Evolutionary conservation across 2,329 filamentous ascomycete genomes (phyloP).

Genomic region (Claviceps citrina): DNA sequence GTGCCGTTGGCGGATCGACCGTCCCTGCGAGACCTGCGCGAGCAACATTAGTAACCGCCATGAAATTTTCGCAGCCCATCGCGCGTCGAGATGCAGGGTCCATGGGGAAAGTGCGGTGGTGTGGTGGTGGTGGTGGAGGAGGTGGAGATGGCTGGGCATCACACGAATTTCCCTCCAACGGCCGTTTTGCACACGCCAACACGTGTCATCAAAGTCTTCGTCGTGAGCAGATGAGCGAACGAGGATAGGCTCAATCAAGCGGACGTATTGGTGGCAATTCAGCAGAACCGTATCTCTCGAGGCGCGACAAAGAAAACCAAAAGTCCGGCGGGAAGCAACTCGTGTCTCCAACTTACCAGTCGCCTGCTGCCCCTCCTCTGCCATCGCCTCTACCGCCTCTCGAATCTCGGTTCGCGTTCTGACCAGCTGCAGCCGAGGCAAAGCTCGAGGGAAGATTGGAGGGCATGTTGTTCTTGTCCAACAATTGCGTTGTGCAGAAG

Average conservation of each 20-base stretch:
- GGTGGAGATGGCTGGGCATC: neutral
- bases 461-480: constrained; percentile 36
- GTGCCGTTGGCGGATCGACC: constrained; percentile 46
- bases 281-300: neutral
- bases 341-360: constrained; percentile 50
- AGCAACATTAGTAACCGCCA: neutral
- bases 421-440: constrained; percentile 67
- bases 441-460: constrained; percentile 70
- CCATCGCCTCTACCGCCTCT: constrained; percentile 43
- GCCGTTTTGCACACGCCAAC: neutral
- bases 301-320: neutral
- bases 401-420: constrained; percentile 46
- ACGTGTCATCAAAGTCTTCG: neutral
- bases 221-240: neutral
- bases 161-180: neutral
- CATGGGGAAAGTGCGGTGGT: neutral
- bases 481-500: constrained; percentile 1
- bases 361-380: constrained; percentile 43
- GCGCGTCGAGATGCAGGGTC: neutral
- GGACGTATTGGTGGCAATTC: neutral
- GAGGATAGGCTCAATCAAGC: neutral
- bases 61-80: neutral
- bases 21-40: constrained; percentile 40
- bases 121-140: neutral
- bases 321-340: neutral